A percentile compares a stretch with the other conserved stretches of the same genome.
Evolutionary conservation across 176 grass and related monocot genomes (phyloP).

Genomic region (Chrysopogon serrulatus): DNA sequence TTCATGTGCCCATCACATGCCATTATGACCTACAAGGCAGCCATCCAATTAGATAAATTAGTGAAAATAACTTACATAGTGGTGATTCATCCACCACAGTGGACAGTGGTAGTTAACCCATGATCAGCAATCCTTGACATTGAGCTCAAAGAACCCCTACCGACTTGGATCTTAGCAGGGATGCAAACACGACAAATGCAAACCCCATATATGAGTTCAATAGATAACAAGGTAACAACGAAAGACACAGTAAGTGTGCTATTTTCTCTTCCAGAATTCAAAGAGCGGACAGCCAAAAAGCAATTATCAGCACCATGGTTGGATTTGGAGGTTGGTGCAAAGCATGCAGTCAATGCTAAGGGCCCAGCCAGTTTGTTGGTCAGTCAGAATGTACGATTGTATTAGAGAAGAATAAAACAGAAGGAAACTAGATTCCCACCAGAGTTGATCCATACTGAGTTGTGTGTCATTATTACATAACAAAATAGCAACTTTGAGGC

Average conservation of each 20-base stretch:
- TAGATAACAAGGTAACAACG: conserved; percentile 9
- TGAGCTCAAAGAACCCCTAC: background rate
- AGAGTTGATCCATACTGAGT: conserved; percentile 17
- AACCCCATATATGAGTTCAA: background rate
- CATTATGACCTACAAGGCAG: background rate
- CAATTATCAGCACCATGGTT: conserved; percentile 12
- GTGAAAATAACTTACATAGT: conserved; percentile 4
- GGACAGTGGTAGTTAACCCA: background rate
- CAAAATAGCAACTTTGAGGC: conserved; percentile 10
- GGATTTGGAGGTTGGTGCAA: conserved; percentile 34
- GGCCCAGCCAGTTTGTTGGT: conserved; percentile 38
- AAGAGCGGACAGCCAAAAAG: conserved; percentile 2
- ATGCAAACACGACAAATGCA: conserved; percentile 16
- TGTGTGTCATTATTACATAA: background rate
- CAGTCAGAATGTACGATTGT: conserved; percentile 20
- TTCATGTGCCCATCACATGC: background rate
- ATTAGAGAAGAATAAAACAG: conserved; percentile 26
- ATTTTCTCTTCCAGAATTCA: conserved; percentile 21
- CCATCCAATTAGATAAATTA: conserved; percentile 1
- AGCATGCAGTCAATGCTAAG: conserved; percentile 40
- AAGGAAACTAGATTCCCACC: conserved; percentile 17
- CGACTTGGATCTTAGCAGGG: background rate
- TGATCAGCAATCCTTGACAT: background rate
- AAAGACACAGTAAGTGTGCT: conserved; percentile 15
- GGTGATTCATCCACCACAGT: background rate